These are phyloP conservation scores for Phytophthora europaea DNA, from an alignment of 352 stramenopile species.

Conservation along the genomic window DNA sequence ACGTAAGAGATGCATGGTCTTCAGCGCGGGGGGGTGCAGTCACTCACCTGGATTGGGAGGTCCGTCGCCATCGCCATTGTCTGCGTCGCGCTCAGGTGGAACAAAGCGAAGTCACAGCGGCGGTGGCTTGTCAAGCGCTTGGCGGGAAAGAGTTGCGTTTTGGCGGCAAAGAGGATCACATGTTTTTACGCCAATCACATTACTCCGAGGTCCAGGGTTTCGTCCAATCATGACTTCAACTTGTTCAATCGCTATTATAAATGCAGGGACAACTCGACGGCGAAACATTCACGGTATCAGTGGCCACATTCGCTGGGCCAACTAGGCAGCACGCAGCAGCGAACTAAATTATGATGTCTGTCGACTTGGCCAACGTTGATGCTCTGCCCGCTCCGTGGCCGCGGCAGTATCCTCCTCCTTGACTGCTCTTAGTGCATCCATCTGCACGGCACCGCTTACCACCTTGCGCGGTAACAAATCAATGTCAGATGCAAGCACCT, in stretches of 20 bases:
- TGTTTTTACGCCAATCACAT: conserved; percentile 26
- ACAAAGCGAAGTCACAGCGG: conserved; percentile 22
- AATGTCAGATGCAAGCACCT: conserved; percentile 2
- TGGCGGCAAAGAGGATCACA: conserved; percentile 51
- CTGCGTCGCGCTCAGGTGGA: conserved; percentile 10
- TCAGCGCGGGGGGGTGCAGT: neutral
- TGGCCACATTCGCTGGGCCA: neutral
- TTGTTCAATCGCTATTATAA: conserved; percentile 11
- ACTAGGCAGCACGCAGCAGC: neutral
- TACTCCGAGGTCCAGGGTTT: conserved; percentile 1
- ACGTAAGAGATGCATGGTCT: neutral
- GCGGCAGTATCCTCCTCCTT: conserved; percentile 77
- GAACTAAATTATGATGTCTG: conserved; percentile 7
- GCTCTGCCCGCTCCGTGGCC: conserved; percentile 45
- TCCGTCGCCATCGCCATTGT: conserved; percentile 34
- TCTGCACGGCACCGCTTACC: conserved; percentile 69
- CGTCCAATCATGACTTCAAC: conserved; percentile 40
- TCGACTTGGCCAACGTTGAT: neutral
- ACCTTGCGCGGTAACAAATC: conserved; percentile 35
- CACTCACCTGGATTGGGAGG: conserved; percentile 37
- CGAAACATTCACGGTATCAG: conserved; percentile 14
- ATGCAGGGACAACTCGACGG: neutral
- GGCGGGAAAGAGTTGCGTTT: conserved; percentile 38
- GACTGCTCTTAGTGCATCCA: conserved; percentile 78
- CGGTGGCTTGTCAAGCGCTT: conserved; percentile 14